These are phyloP conservation scores for Thalia dealbata DNA, from an alignment of 176 grass and related monocot genomes.

Conservation along the genomic window DNA sequence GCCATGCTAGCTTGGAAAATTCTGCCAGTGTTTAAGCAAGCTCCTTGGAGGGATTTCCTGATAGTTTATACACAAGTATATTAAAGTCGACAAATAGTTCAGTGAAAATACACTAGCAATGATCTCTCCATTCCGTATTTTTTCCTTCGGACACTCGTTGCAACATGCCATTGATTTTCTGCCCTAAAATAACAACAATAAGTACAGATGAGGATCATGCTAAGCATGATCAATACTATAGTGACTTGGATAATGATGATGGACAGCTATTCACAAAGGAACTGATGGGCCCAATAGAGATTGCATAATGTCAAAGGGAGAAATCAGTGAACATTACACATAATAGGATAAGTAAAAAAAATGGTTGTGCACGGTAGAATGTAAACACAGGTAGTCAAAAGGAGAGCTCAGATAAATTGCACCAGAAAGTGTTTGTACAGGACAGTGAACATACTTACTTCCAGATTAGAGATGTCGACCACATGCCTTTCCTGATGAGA, in stretches of 20 bases:
- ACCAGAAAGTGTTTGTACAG: not conserved
- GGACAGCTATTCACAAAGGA: not conserved
- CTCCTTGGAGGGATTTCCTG: not conserved
- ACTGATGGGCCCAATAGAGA: not conserved
- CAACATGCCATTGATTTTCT: not conserved
- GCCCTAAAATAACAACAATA: not conserved
- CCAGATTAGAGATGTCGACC: conserved; percentile 33
- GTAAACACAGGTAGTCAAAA: not conserved
- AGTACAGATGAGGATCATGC: not conserved
- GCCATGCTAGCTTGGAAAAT: not conserved
- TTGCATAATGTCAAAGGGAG: not conserved
- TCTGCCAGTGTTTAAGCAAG: not conserved
- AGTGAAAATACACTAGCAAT: not conserved
- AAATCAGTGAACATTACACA: not conserved
- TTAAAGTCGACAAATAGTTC: not conserved
- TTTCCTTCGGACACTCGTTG: not conserved
- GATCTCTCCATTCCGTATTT: not conserved
- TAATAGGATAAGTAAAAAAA: not conserved
- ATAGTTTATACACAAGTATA: not conserved
- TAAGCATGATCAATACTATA: not conserved
- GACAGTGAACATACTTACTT: conserved; percentile 41
- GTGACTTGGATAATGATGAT: not conserved
- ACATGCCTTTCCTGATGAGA: conserved; percentile 36
- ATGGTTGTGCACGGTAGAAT: not conserved
- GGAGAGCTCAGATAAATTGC: not conserved